Percentiles rank a stretch among this genome's conserved stretches.
Conservation (phyloP, 305 asterid genomes). For the Fraxinus albicans region DNA sequence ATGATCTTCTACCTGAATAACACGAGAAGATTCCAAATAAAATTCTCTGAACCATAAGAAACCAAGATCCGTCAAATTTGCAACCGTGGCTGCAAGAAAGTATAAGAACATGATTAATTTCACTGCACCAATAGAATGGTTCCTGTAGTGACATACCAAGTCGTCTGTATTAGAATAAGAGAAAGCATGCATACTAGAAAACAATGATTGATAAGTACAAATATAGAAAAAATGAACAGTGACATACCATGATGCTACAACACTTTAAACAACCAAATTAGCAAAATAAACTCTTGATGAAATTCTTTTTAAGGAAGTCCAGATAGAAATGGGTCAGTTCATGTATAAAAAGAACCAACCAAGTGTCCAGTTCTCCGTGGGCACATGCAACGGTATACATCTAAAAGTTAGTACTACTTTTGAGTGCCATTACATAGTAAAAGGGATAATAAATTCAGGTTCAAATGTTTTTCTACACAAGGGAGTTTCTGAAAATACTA, state of each 20-base stretch:
- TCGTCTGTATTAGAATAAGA: background rate
- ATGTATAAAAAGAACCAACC: constrained; percentile 5
- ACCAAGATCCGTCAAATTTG: constrained; percentile 88
- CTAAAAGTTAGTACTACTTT: background rate
- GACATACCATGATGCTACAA: background rate
- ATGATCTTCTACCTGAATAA: constrained; percentile 72
- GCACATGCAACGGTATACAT: background rate
- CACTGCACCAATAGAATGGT: constrained; percentile 14
- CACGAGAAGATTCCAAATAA: constrained; percentile 98
- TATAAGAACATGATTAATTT: constrained; percentile 31
- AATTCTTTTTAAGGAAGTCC: constrained; percentile 2
- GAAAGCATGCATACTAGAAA: constrained; percentile 8
- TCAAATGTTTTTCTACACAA: background rate
- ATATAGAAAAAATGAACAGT: background rate
- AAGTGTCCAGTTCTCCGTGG: background rate
- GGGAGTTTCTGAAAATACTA: background rate
- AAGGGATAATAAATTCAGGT: background rate
- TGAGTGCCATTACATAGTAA: background rate
- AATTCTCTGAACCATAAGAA: constrained; percentile 98
- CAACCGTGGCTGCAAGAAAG: constrained; percentile 74
- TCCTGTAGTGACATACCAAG: background rate
- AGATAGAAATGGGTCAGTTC: background rate
- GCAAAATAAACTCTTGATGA: constrained; percentile 3
- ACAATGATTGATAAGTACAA: background rate
- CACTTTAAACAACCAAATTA: background rate